phyloP scores from a whole-genome alignment of 176 grass and related monocot species.

The Thinopyrum elongatum region DNA sequence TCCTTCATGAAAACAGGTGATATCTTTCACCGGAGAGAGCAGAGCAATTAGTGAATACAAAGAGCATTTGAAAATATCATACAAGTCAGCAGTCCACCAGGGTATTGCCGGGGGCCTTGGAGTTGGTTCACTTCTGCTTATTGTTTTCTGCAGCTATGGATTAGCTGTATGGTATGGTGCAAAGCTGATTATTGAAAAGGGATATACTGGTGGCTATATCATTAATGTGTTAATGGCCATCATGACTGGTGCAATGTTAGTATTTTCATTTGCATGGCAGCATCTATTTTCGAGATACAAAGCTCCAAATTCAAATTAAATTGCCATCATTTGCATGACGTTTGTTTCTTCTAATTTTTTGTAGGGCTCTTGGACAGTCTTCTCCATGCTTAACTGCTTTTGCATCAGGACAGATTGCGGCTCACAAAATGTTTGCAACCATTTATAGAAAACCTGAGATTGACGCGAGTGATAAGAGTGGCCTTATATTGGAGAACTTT shows the following conservation, averaged over 20 bases:
- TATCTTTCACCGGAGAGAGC: slow-evolving; percentile 73
- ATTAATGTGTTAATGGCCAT: slow-evolving; percentile 73
- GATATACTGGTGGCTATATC: slow-evolving; percentile 62
- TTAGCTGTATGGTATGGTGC: slow-evolving; percentile 70
- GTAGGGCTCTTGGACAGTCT: slow-evolving; percentile 59
- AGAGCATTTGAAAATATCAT: slow-evolving; percentile 46
- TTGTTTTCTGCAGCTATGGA: slow-evolving; percentile 59
- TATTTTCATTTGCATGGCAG: slow-evolving; percentile 16
- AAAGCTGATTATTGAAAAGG: slow-evolving; percentile 61
- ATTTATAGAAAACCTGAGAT: slow-evolving; percentile 49
- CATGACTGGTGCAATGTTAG: slow-evolving; percentile 73
- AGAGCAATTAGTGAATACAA: slow-evolving; percentile 62
- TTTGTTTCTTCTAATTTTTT: slow-evolving; percentile 22
- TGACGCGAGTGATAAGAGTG: slow-evolving; percentile 40
- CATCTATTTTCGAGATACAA: not conserved
- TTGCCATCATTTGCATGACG: not conserved
- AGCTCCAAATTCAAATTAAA: not conserved
- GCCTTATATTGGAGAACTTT: slow-evolving; percentile 54
- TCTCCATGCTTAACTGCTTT: slow-evolving; percentile 73
- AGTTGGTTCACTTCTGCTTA: slow-evolving; percentile 48
- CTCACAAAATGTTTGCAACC: slow-evolving; percentile 76
- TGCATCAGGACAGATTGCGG: slow-evolving; percentile 55
- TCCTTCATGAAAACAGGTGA: slow-evolving; percentile 40
- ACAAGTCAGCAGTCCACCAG: slow-evolving; percentile 48
- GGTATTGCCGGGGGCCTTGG: slow-evolving; percentile 44